A percentile compares a stretch with the other conserved stretches of the same genome.
Conservation (phyloP, 1,139 yeast species). For the Blastobotrys elegans region DNA sequence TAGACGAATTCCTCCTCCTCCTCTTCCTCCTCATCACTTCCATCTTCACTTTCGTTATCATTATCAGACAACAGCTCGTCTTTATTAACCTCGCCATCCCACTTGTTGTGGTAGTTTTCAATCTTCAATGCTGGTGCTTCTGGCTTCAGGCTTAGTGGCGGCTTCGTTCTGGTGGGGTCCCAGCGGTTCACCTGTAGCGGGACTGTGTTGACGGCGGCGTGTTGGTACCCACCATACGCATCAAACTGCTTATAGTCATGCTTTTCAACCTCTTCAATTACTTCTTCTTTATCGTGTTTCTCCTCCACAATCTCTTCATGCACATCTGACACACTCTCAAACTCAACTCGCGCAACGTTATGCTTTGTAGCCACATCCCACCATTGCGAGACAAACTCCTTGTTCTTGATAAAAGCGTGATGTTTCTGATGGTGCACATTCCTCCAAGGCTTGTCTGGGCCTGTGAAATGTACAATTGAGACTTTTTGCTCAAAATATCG, state of each 20-base stretch:
- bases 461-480: conserved; percentile 75
- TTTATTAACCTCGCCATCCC: conserved; percentile 25
- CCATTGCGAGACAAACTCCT: conserved; percentile 13
- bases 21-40: neutral
- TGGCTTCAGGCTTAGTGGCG: conserved; percentile 38
- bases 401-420: conserved; percentile 2
- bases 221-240: conserved; percentile 14
- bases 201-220: conserved; percentile 21
- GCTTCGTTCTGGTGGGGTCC: conserved; percentile 41
- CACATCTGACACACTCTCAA: neutral
- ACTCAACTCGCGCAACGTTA: neutral
- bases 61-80: neutral
- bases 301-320: neutral
- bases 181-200: conserved; percentile 34
- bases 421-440: conserved; percentile 4
- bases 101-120: conserved; percentile 24
- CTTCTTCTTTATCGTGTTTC: neutral
- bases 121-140: conserved; percentile 37
- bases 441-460: conserved; percentile 78
- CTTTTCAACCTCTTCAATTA: neutral
- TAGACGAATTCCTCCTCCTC: conserved; percentile 1
- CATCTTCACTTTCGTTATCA: neutral
- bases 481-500: conserved; percentile 52
- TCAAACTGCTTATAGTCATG: conserved; percentile 25
- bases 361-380: conserved; percentile 11